phyloP scores from a whole-genome alignment of 1,139 yeast genomes.

The Candida sp. region DNA sequence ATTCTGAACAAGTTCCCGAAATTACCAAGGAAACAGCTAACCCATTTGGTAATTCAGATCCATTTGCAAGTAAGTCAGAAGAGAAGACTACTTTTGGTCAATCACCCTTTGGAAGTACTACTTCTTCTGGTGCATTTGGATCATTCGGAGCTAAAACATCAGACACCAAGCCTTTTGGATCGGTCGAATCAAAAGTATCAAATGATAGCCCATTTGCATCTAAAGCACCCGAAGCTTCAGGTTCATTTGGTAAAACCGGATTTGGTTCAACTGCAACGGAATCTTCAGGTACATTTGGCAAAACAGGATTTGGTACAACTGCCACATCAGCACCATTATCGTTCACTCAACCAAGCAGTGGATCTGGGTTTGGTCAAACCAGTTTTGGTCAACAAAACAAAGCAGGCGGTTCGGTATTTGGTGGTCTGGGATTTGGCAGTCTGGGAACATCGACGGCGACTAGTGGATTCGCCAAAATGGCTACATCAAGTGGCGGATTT shows the following conservation, averaged over 20 bases:
- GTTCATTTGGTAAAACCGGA: constrained; percentile 8
- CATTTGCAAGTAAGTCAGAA: neutral
- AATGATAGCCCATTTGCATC: no score
- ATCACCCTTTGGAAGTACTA: constrained; percentile 8
- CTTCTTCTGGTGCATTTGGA: constrained; percentile 3
- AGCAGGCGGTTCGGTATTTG: constrained; percentile 4
- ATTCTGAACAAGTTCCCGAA: neutral
- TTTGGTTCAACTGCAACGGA: constrained; percentile 10
- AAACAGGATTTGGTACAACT: constrained; percentile 13
- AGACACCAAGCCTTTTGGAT: neutral
- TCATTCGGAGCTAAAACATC: constrained; percentile 3
- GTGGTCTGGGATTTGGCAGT: constrained; percentile 7
- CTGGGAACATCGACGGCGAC: constrained; percentile 3
- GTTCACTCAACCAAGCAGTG: constrained; percentile 2
- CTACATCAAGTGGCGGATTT: neutral
- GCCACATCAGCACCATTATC: neutral
- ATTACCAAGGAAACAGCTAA: constrained; percentile 3
- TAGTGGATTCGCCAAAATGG: constrained; percentile 3
- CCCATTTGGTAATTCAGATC: constrained; percentile 4
- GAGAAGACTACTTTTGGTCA: constrained; percentile 12
- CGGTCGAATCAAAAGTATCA: neutral
- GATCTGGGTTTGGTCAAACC: constrained; percentile 10
- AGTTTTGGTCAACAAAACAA: constrained; percentile 3
- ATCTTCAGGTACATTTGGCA: neutral
- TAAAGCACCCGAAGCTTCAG: constrained; percentile 3